These are phyloP conservation scores for Ophiostoma piceae DNA, from an alignment of 2,329 filamentous ascomycete genomes.

Conservation along the genomic window DNA sequence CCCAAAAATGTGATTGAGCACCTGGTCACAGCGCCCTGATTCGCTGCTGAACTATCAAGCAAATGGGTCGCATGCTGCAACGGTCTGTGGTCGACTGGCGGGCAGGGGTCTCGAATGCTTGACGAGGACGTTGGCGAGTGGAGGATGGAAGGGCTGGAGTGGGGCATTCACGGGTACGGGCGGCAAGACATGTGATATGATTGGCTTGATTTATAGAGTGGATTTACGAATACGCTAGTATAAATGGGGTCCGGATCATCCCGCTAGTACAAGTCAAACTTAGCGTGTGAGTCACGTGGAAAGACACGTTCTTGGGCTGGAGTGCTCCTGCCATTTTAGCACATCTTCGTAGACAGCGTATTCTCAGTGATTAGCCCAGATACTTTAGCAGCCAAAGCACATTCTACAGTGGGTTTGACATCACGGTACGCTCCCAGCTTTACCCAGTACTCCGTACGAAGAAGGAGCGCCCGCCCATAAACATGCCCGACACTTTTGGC, in stretches of 20 bases:
- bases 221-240: background rate
- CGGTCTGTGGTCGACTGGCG: background rate
- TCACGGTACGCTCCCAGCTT: too few species aligned
- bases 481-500: too few species aligned
- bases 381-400: too few species aligned
- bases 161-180: slow-evolving; percentile 14
- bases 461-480: too few species aligned
- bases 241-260: background rate
- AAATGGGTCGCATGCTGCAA: background rate
- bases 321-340: too few species aligned
- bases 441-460: too few species aligned
- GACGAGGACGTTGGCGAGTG: slow-evolving; percentile 8
- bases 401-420: too few species aligned
- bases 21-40: slow-evolving; percentile 20
- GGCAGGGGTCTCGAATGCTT: background rate
- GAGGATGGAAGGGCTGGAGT: slow-evolving; percentile 2
- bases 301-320: background rate
- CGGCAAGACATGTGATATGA: slow-evolving; percentile 25
- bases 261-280: background rate
- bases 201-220: slow-evolving; percentile 18
- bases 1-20: slow-evolving; percentile 16
- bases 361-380: too few species aligned
- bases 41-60: slow-evolving; percentile 11
- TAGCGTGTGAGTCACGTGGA: background rate
- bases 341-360: too few species aligned